phyloP scores from a whole-genome alignment of 176 grass and related monocot species.

The Carex parvula region DNA sequence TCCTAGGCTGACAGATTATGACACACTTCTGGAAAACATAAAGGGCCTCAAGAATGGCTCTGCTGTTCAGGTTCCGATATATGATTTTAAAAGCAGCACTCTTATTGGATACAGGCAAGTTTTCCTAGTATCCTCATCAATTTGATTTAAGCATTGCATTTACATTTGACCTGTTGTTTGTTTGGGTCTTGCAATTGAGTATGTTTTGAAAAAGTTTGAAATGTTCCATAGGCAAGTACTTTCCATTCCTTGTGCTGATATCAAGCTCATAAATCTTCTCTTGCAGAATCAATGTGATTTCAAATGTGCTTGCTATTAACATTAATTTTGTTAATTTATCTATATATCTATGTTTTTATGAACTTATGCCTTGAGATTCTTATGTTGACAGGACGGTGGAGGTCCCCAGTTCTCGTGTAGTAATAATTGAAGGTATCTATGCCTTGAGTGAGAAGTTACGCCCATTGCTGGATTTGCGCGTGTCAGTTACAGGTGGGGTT shows the following conservation, averaged over 20 bases:
- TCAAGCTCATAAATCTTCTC: background rate
- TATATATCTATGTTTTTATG: background rate
- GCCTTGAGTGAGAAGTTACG: slow-evolving; percentile 88
- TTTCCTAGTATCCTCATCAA: background rate
- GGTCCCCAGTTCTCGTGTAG: slow-evolving; percentile 67
- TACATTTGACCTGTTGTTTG: slow-evolving; percentile 11
- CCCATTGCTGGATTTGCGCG: slow-evolving; percentile 69
- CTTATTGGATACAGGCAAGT: slow-evolving; percentile 73
- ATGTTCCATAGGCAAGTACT: slow-evolving; percentile 15
- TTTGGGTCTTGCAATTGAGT: slow-evolving; percentile 12
- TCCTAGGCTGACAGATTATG: slow-evolving; percentile 90
- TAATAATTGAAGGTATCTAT: slow-evolving; percentile 97
- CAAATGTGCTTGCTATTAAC: background rate
- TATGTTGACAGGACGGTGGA: slow-evolving; percentile 65
- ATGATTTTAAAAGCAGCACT: slow-evolving; percentile 90
- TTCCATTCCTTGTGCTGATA: slow-evolving; percentile 24
- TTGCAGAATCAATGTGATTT: background rate
- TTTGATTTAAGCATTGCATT: slow-evolving; percentile 9
- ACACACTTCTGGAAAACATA: slow-evolving; percentile 91
- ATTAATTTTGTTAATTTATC: slow-evolving; percentile 13
- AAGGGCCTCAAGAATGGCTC: slow-evolving; percentile 75
- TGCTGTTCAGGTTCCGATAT: slow-evolving; percentile 89
- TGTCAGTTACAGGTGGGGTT: slow-evolving; percentile 97
- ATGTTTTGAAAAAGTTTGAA: background rate
- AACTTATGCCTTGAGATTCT: background rate